Evolutionary conservation across 2,329 filamentous ascomycete species (phyloP), one percentile per base, ranked within the genome.

Genomic region (Stagonosporopsis tanaceti): DNA sequence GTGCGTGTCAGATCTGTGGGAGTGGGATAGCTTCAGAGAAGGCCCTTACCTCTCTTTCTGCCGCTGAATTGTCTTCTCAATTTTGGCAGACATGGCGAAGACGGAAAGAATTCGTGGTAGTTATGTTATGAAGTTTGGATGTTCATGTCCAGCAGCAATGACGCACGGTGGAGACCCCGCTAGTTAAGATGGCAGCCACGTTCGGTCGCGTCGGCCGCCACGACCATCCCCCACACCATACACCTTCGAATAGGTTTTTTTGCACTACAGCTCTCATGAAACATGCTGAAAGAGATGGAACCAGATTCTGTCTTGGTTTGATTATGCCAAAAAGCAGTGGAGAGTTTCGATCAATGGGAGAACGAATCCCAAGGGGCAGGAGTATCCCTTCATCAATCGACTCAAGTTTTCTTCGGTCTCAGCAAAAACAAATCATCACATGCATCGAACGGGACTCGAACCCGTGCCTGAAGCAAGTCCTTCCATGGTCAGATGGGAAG

Each of bases 51-150:
- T 94, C 78, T 90, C 84, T 80, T 94, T 91, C 76, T 97, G 88
- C 53, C 88, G 84, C 60, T 86, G 85, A 67, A 91, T 87, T 41
- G 88, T 89, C 78, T 90, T 90, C 60, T 89, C 86, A 54, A 91
- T 89, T 67, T 87, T 87, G 50, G 81, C 68, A 57, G 69, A 66
- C 69, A 72, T 72, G 28, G 35, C 15, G 42, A 24, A 17, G 28
- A 38, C 24, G 40, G 4, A 14, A 9, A 35, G 7, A 14, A 25
- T 15, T 22, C 5, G 2, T 14, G 32, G 1, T 25, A 17, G 9
- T 42, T 37, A 40, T 42, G 40, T 48, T 38, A 32, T 15, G 22
- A 25, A 40, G 24, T 7, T 17, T 32, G n/a, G 27, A 12, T 38
- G 47, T 50, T 51, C 47, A 50, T 47, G 37, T 48, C 32, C 20